phyloP scores from a whole-genome alignment of 2,329 filamentous ascomycete species.

The Furcasterigmium furcatum region DNA sequence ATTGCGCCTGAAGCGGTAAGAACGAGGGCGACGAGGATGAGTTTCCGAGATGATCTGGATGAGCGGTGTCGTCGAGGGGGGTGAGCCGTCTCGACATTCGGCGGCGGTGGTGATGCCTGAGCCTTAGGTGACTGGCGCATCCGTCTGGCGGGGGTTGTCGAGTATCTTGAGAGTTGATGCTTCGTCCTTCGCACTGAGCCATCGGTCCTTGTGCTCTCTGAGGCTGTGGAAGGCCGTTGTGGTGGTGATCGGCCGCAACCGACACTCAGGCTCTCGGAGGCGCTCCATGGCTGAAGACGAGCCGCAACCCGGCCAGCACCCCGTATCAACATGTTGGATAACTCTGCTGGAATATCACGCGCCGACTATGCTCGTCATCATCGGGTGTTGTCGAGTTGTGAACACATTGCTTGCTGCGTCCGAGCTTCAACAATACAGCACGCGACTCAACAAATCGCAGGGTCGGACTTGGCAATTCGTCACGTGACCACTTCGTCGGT shows the following conservation, averaged over 20 bases:
- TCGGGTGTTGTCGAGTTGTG: neutral
- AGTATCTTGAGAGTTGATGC: neutral
- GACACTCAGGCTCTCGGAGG: slow-evolving; percentile 77
- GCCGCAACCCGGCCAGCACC: neutral
- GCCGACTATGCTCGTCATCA: neutral
- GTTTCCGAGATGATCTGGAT: slow-evolving; percentile 11
- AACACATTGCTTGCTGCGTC: slow-evolving; percentile 8
- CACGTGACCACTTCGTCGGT: too few relatives aligned
- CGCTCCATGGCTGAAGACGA: slow-evolving; percentile 53
- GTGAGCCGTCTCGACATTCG: neutral
- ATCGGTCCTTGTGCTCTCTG: neutral
- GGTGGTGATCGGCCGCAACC: neutral
- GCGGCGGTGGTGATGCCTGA: neutral
- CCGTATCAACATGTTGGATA: neutral
- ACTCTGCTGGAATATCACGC: neutral
- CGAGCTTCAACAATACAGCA: too few relatives aligned
- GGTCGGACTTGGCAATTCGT: too few relatives aligned
- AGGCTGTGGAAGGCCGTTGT: neutral
- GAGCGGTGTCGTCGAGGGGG: neutral
- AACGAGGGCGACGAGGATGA: slow-evolving; percentile 7
- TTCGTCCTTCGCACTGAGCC: neutral
- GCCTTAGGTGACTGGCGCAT: neutral
- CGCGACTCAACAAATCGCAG: too few relatives aligned
- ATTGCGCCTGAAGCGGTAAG: slow-evolving; percentile 5
- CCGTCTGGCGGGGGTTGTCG: neutral